Percentiles rank a stretch among this genome's conserved stretches.
These are phyloP conservation scores for Penicillium sp. DNA, from an alignment of 2,329 filamentous ascomycete species.

Conservation along the genomic window DNA sequence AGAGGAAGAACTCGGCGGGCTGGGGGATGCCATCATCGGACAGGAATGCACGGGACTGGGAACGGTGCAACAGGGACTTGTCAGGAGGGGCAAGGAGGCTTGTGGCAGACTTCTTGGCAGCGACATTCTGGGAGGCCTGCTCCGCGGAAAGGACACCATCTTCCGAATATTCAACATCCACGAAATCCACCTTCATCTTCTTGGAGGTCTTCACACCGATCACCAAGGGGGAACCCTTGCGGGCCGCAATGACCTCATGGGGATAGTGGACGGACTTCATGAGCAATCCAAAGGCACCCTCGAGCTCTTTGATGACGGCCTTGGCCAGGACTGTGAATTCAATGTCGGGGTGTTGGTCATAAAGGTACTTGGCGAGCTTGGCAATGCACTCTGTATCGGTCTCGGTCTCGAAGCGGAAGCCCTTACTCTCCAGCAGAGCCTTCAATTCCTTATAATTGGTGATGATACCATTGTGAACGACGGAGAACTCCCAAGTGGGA, in stretches of 20 bases:
- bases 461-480: constrained; percentile 99
- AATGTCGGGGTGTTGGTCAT: constrained; percentile 89
- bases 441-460: constrained; percentile 99
- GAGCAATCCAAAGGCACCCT: constrained; percentile 94
- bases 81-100: constrained; percentile 82
- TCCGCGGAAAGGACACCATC: constrained; percentile 87
- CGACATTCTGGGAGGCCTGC: constrained; percentile 92
- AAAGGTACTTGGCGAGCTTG: constrained; percentile 97
- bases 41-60: constrained; percentile 97
- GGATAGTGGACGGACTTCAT: constrained; percentile 99
- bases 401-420: constrained; percentile 98
- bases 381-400: constrained; percentile 99
- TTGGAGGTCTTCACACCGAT: constrained; percentile 95
- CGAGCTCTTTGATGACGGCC: constrained; percentile 96
- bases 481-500: constrained; percentile 89
- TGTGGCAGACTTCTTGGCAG: constrained; percentile 82
- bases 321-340: constrained; percentile 96
- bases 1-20: constrained; percentile 98
- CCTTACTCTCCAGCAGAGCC: constrained; percentile 87
- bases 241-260: constrained; percentile 94
- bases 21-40: constrained; percentile 97
- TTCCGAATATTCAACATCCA: constrained; percentile 95
- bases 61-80: constrained; percentile 97
- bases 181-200: constrained; percentile 99
- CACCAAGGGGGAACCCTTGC: constrained; percentile 96